These are phyloP conservation scores for Dichotomopilus funicola DNA, from an alignment of 2,329 filamentous ascomycete genomes.

Conservation along the genomic window DNA sequence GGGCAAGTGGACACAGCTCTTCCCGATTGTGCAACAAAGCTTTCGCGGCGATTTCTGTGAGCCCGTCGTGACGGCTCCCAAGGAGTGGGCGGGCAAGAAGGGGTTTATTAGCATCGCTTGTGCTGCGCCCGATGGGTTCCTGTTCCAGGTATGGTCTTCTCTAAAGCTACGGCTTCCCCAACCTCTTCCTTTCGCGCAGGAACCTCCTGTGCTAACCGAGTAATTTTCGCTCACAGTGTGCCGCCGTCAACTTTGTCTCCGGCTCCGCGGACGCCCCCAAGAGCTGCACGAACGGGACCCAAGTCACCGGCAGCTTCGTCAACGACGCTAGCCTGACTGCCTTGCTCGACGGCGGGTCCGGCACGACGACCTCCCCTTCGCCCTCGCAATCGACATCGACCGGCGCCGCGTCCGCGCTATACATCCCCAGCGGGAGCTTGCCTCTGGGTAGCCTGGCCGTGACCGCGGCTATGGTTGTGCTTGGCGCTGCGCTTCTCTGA, in stretches of 20 bases:
- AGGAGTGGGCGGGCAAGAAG: slow-evolving; percentile 46
- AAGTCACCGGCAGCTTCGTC: slow-evolving; percentile 31
- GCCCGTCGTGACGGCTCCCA: slow-evolving; percentile 41
- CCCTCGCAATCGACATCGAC: background rate
- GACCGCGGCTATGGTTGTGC: slow-evolving; percentile 11
- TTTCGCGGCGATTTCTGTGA: slow-evolving; percentile 51
- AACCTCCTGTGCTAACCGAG: background rate
- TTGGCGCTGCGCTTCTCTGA: slow-evolving; percentile 6
- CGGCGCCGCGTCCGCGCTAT: slow-evolving; percentile 9
- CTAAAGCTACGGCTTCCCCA: background rate
- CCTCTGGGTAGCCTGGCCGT: slow-evolving; percentile 11
- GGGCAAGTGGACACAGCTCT: slow-evolving; percentile 49
- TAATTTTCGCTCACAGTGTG: slow-evolving; percentile 35
- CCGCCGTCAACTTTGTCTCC: slow-evolving; percentile 49
- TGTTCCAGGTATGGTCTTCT: slow-evolving; percentile 48
- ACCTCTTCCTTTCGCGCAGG: background rate
- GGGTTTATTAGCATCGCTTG: slow-evolving; percentile 48
- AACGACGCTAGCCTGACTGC: slow-evolving; percentile 7
- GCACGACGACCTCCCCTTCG: background rate
- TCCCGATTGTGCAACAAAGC: slow-evolving; percentile 47
- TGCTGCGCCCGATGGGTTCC: slow-evolving; percentile 47
- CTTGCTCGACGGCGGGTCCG: background rate
- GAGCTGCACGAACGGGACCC: slow-evolving; percentile 35
- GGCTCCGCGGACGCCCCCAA: slow-evolving; percentile 27
- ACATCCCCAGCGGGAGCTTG: background rate